Conservation (phyloP, 495 filamentous ascomycete species). For the Penicillium paradoxum region DNA sequence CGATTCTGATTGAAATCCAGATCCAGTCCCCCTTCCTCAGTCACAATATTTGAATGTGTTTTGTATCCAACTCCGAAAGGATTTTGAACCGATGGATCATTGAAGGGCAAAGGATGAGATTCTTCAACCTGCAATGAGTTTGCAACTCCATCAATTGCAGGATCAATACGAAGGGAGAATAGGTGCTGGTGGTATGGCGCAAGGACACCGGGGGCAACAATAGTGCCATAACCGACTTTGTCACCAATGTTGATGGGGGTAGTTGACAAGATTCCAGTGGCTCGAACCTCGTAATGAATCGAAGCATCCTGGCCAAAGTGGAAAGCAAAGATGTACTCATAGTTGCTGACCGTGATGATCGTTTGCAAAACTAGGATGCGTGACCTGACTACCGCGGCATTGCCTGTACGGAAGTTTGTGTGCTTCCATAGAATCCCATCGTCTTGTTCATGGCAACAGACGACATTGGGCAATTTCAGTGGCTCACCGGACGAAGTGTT, state of each 20-base stretch:
- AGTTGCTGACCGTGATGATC: slow-evolving; percentile 76
- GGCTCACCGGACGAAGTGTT: slow-evolving; percentile 49
- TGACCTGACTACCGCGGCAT: slow-evolving; percentile 52
- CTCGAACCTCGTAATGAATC: slow-evolving; percentile 72
- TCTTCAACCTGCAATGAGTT: slow-evolving; percentile 69
- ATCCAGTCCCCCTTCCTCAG: slow-evolving; percentile 57
- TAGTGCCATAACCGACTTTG: slow-evolving; percentile 64
- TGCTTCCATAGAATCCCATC: slow-evolving; percentile 66
- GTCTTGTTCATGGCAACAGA: slow-evolving; percentile 66
- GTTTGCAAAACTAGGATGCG: slow-evolving; percentile 62
- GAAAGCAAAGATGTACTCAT: slow-evolving; percentile 83
- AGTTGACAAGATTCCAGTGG: slow-evolving; percentile 83
- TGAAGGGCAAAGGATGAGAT: slow-evolving; percentile 61
- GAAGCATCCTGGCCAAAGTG: slow-evolving; percentile 79
- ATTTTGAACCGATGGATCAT: slow-evolving; percentile 51
- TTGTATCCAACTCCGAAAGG: slow-evolving; percentile 74
- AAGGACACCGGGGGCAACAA: slow-evolving; percentile 79
- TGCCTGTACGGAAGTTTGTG: slow-evolving; percentile 60
- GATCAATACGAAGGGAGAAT: slow-evolving; percentile 83
- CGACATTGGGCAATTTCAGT: slow-evolving; percentile 48
- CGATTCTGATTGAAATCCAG: slow-evolving; percentile 58
- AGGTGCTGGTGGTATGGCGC: slow-evolving; percentile 82
- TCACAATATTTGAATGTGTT: slow-evolving; percentile 48
- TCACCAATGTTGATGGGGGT: slow-evolving; percentile 59
- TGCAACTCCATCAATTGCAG: slow-evolving; percentile 65